phyloP scores from a whole-genome alignment of 257 asterid species.

The Penstemon davidsonii region DNA sequence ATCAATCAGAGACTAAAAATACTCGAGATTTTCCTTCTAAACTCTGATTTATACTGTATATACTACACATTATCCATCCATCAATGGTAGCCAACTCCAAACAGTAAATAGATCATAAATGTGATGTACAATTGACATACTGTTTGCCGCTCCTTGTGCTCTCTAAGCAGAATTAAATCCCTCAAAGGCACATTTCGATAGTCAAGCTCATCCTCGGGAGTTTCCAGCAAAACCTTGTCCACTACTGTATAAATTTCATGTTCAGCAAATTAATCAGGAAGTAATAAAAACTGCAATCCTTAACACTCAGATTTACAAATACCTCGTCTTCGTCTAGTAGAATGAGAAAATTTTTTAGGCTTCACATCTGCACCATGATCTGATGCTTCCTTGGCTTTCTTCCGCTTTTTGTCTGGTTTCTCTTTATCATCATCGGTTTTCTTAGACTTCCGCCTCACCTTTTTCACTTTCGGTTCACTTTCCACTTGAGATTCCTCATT shows the following conservation, averaged over 20 bases:
- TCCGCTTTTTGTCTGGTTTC: slow-evolving; percentile 55
- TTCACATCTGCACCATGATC: slow-evolving; percentile 44
- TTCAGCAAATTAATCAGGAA: slow-evolving; percentile 24
- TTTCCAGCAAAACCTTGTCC: slow-evolving; percentile 68
- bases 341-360: slow-evolving; percentile 73
- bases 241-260: slow-evolving; percentile 41
- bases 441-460: slow-evolving; percentile 41
- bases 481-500: slow-evolving; percentile 45
- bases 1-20: neutral
- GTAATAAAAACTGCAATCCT: slow-evolving; percentile 16
- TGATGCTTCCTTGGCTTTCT: slow-evolving; percentile 51
- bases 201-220: slow-evolving; percentile 80
- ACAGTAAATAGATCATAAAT: neutral
- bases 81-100: slow-evolving; percentile 8
- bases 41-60: slow-evolving; percentile 4
- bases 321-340: slow-evolving; percentile 76
- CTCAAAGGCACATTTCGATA: slow-evolving; percentile 57
- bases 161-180: slow-evolving; percentile 79
- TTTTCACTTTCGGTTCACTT: slow-evolving; percentile 44
- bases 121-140: slow-evolving; percentile 34
- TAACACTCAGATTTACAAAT: slow-evolving; percentile 26
- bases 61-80: slow-evolving; percentile 12
- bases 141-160: slow-evolving; percentile 65
- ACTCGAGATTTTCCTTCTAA: slow-evolving; percentile 1
- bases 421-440: slow-evolving; percentile 47